A percentile compares a stretch with the other conserved stretches of the same genome.
phyloP scores from a whole-genome alignment of 2,329 filamentous ascomycete genomes.

The Penicillium crustosum region DNA sequence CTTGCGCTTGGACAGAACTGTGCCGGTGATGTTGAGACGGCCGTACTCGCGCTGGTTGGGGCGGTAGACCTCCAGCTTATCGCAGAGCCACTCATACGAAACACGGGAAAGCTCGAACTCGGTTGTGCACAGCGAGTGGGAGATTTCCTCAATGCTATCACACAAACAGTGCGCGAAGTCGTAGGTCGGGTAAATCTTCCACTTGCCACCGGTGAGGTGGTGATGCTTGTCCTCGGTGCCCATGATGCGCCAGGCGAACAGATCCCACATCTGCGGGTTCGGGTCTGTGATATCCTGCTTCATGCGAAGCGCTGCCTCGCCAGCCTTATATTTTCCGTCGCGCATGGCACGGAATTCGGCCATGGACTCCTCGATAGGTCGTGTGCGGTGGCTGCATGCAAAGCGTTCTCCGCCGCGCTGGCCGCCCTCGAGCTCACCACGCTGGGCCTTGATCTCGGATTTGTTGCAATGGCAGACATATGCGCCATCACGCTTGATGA shows the following conservation, averaged over 20 bases:
- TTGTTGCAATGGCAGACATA: conserved; percentile 86
- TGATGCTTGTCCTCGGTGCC: conserved; percentile 52
- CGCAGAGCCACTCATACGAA: conserved; percentile 89
- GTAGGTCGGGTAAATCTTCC: conserved; percentile 94
- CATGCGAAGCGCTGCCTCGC: conserved; percentile 85
- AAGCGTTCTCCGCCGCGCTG: conserved; percentile 65
- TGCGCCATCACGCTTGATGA: conserved; percentile 68
- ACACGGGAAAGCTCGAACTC: conserved; percentile 84
- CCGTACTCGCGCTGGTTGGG: conserved; percentile 93
- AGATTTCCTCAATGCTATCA: conserved; percentile 89
- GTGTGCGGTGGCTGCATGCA: conserved; percentile 76
- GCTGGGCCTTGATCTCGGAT: conserved; percentile 79
- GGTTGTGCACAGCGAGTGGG: conserved; percentile 88
- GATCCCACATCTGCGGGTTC: conserved; percentile 96
- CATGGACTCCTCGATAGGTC: conserved; percentile 73
- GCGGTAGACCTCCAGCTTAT: conserved; percentile 76
- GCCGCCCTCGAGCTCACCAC: conserved; percentile 71
- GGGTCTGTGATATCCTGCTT: conserved; percentile 79
- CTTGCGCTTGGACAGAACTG: conserved; percentile 82
- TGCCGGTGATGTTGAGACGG: conserved; percentile 76
- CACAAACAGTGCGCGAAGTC: conserved; percentile 66
- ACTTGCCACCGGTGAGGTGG: conserved; percentile 71
- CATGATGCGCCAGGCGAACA: conserved; percentile 84
- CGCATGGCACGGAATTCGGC: conserved; percentile 85
- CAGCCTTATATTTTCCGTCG: conserved; percentile 84